Conservation (phyloP, 768 basidiomycete genomes). For the Mycena floridula region DNA sequence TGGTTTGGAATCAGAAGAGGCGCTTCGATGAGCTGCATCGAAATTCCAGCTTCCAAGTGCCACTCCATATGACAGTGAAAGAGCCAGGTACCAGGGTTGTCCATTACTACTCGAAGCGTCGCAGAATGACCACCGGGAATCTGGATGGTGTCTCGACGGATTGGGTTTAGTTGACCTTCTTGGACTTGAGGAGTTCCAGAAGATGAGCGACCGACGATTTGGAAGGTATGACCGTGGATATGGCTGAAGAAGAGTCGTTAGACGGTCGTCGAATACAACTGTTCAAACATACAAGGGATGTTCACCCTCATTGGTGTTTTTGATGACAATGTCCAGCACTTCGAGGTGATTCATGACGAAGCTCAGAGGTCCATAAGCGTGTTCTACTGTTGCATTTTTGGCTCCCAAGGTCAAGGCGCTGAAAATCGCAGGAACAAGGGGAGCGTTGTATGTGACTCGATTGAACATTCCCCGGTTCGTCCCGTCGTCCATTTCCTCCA, state of each 20-base stretch:
- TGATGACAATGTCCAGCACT: slow-evolving; percentile 71
- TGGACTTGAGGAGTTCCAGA: slow-evolving; percentile 72
- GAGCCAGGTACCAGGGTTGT: slow-evolving; percentile 92
- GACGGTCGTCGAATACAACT: slow-evolving; percentile 1
- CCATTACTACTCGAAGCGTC: slow-evolving; percentile 74
- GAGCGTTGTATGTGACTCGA: slow-evolving; percentile 58
- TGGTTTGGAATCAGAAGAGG: slow-evolving; percentile 48
- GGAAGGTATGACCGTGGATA: slow-evolving; percentile 83
- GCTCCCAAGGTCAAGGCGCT: slow-evolving; percentile 71
- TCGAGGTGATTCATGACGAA: slow-evolving; percentile 72
- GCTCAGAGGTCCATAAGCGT: slow-evolving; percentile 75
- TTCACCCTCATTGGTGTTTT: slow-evolving; percentile 65
- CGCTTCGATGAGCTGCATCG: slow-evolving; percentile 79
- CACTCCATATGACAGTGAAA: slow-evolving; percentile 87
- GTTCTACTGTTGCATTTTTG: slow-evolving; percentile 54
- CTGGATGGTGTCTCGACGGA: slow-evolving; percentile 83
- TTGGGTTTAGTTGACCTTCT: slow-evolving; percentile 80
- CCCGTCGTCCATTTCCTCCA: slow-evolving; percentile 83
- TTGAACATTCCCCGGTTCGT: slow-evolving; percentile 82
- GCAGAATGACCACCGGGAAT: slow-evolving; percentile 64
- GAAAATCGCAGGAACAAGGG: slow-evolving; percentile 71
- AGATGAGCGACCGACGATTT: slow-evolving; percentile 66
- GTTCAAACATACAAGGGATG: slow-evolving; percentile 68
- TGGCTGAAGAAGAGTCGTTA: slow-evolving; percentile 46
- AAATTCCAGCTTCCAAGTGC: slow-evolving; percentile 82